Evolutionary conservation across 495 filamentous ascomycete species (phyloP), one percentile per base, ranked within the genome.

Genomic region (Lophiostoma macrostomum): DNA sequence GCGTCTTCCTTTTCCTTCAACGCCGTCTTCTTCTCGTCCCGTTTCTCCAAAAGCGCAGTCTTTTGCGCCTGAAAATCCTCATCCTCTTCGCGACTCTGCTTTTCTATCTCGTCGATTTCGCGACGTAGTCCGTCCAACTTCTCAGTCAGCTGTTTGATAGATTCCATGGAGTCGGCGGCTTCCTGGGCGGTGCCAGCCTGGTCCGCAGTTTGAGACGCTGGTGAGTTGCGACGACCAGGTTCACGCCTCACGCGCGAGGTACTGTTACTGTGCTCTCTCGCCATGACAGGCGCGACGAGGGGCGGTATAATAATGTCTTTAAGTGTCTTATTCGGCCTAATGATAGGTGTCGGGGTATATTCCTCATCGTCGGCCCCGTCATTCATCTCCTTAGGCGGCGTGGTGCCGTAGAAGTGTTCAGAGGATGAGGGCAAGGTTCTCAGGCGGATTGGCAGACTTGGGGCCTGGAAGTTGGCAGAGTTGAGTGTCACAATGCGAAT

Each of bases 401-500:
- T 18, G 28, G 48, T 34, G 39, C 59, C 57, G 58, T 66, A 67
- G 34, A 42, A 66, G 22, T 69, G 65, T 7, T 49, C 53, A 5
- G 67, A 64, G 13, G 41, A 32, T 23, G 57, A 47, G 25, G 56
- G 60, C 75, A 80, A 72, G 71, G 80, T 56, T 71, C 74, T 45
- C 73, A 97, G 74, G 40, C 91, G 84, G 56, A 97, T 84, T 19
- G 93, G 80, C 13, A 80, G 80, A 66, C 93, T 95, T 5, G 87
- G 84, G 1, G 90, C 88, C 63, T 94, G 89, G 56, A 97, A 95
- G 67, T 93, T 91, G 49, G 89, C 85, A 5, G 85, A 80, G 41
- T 90, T 94, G 23, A 93, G 82, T 8, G 90, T 88, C 56, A 96
- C 84, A 32, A 96, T 88, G 44, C 94, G 84, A 11, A 97, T 83